Conservation (phyloP, 1,284 basidiomycete genomes). For the Malassezia japonica region DNA sequence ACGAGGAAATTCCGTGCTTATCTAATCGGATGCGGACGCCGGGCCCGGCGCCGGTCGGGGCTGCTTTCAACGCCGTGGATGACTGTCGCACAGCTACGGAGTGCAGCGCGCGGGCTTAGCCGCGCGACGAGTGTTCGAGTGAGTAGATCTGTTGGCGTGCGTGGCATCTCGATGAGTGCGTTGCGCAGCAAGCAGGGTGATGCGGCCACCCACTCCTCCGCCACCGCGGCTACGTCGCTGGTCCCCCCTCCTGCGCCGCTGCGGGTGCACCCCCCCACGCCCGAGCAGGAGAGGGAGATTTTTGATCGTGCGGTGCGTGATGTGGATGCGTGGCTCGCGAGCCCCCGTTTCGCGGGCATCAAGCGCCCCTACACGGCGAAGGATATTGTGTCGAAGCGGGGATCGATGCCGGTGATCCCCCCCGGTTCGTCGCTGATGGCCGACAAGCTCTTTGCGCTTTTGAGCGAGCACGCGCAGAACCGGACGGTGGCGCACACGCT, state of each 20-base stretch:
- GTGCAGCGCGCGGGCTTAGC: too few relatives aligned
- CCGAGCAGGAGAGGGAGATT: conserved; percentile 58
- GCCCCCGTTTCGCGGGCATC: conserved; percentile 65
- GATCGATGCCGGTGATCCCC: conserved; percentile 68
- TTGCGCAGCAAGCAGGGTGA: too few relatives aligned
- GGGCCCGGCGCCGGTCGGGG: too few relatives aligned
- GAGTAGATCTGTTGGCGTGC: too few relatives aligned
- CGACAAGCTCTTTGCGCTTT: conserved; percentile 66
- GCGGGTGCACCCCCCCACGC: conserved; percentile 59
- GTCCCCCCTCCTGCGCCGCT: conserved; percentile 54
- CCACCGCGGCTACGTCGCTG: conserved; percentile 51
- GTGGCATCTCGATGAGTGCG: too few relatives aligned
- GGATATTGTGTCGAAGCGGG: conserved; percentile 75
- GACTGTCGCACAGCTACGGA: too few relatives aligned
- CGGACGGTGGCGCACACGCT: conserved; percentile 49
- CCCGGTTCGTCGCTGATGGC: conserved; percentile 64
- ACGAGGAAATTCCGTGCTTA: too few relatives aligned
- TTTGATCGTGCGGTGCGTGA: conserved; percentile 60
- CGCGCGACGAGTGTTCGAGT: too few relatives aligned
- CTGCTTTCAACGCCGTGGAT: too few relatives aligned
- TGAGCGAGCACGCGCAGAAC: conserved; percentile 59
- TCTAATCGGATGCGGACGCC: too few relatives aligned
- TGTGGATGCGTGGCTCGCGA: conserved; percentile 64
- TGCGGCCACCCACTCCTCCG: too few relatives aligned
- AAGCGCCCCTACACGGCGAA: conserved; percentile 67